Base-by-base conservation (phyloP, 108 stramenopile genomes). In the Stephanodiscus triporus region DNA sequence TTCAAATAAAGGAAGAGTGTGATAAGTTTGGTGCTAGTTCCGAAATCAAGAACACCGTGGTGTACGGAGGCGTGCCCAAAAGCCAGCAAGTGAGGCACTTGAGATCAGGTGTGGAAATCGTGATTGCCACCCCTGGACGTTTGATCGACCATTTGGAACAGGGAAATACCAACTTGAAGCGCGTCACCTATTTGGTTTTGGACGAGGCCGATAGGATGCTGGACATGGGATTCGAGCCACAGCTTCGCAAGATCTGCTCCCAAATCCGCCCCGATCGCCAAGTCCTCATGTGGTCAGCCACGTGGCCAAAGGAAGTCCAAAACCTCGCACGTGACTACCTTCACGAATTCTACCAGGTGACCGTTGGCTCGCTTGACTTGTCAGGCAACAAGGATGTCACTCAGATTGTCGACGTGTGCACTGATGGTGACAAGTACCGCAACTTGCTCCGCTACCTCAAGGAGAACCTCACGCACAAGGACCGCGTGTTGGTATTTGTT, bases 1-100 rank as follows among this genome's bases (percentile, higher is more conserved):
- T 96, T 34, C 99, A 99, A 84, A 99, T 99, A 90, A 97, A 98
- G 73, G 97, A 95, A 64, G 98, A 99, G 80, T 98, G 98, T 69
- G 98, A 98, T 89, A 98, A 98, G 80, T 99, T 99, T 75, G 98
- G 98, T 9, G 66, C 75, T 23, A 91, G 90, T 6, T 90, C 91
- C 8, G 97, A 94, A 62, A 96, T 99, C 79, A 98, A 98, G 77
- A 98, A 97, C 73, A 98, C 97, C 30, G 97, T 97, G 47, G 97
- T 99, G 7, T 99, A 99, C 76, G 99, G 99, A 16, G 99, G 99
- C 58, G 98, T 97, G 13, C 97, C 97, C 62, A 98, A 98, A 73
- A 66, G 85, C 13, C 69, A 67, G 47, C 93, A 96, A 78, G 79
- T 97, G 34, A 76, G 88, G 36, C 85, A 85, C 24, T 79, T 99